Conservation (phyloP, 148 eudicot species). For the Diospyros lotus region DNA sequence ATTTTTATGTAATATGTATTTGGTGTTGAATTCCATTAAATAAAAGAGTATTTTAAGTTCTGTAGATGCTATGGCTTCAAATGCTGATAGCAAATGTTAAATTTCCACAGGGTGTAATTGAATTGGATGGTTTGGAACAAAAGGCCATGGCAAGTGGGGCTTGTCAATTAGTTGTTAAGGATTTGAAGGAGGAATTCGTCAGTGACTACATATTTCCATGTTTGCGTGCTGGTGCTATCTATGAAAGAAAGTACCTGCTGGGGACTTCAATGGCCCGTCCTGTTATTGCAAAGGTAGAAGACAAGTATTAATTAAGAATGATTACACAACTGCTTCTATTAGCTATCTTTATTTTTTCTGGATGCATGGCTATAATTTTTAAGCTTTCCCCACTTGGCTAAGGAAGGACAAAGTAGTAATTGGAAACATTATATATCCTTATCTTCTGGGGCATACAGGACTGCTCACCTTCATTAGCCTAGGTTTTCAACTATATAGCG, state of each 20-base stretch:
- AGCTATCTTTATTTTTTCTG: neutral
- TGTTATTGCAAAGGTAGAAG: conserved; percentile 81
- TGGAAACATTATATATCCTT: too few relatives aligned
- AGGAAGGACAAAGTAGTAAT: too few relatives aligned
- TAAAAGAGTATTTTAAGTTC: neutral
- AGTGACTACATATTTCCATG: conserved; percentile 80
- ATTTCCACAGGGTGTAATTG: conserved; percentile 54
- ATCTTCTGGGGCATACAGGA: too few relatives aligned
- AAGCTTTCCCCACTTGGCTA: neutral
- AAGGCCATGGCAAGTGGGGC: conserved; percentile 98
- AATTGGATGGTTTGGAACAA: conserved; percentile 80
- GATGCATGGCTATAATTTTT: neutral
- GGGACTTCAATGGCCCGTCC: conserved; percentile 99
- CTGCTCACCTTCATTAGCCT: too few relatives aligned
- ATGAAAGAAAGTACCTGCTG: conserved; percentile 84
- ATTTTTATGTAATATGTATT: too few relatives aligned
- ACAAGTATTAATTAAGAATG: neutral
- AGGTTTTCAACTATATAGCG: too few relatives aligned
- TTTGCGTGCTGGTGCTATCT: conserved; percentile 89
- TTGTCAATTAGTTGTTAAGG: conserved; percentile 87
- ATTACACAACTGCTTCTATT: neutral
- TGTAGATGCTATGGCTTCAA: neutral
- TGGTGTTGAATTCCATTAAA: neutral
- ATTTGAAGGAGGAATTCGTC: conserved; percentile 90
- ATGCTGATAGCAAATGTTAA: neutral